phyloP scores from a whole-genome alignment of 305 asterid genomes.

The Fraxinus platypoda region DNA sequence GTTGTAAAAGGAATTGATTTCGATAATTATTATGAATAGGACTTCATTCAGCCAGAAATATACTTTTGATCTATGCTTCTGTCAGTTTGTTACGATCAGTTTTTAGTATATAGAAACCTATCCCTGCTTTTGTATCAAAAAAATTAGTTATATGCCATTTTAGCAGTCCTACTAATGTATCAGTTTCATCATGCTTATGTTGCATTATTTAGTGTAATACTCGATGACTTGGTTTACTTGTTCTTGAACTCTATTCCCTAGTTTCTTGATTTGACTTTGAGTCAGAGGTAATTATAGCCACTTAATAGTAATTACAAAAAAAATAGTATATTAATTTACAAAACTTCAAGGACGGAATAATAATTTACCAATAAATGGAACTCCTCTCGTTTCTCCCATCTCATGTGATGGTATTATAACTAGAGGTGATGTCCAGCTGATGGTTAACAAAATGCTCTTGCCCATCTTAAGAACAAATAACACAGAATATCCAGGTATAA shows the following conservation, averaged over 20 bases:
- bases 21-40: neutral
- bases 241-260: neutral
- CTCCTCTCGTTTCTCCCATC: conserved; percentile 95
- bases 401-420: conserved; percentile 77
- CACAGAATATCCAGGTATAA: conserved; percentile 30
- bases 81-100: neutral
- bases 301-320: neutral
- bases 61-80: neutral
- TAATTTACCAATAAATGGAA: too few species aligned
- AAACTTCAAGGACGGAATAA: too few species aligned
- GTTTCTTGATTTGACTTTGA: neutral
- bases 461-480: conserved; percentile 69
- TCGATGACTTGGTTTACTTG: neutral
- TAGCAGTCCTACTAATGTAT: neutral
- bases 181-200: neutral
- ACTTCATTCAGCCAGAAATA: neutral
- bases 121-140: neutral
- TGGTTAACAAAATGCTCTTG: conserved; percentile 78
- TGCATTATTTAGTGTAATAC: neutral
- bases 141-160: neutral
- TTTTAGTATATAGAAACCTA: neutral
- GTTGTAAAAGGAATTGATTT: neutral
- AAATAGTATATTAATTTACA: too few species aligned
- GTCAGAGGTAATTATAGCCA: neutral
- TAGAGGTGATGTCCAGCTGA: conserved; percentile 78